Evolutionary conservation across 2,329 filamentous ascomycete species (phyloP).

Genomic region (Cladosporium velox): DNA sequence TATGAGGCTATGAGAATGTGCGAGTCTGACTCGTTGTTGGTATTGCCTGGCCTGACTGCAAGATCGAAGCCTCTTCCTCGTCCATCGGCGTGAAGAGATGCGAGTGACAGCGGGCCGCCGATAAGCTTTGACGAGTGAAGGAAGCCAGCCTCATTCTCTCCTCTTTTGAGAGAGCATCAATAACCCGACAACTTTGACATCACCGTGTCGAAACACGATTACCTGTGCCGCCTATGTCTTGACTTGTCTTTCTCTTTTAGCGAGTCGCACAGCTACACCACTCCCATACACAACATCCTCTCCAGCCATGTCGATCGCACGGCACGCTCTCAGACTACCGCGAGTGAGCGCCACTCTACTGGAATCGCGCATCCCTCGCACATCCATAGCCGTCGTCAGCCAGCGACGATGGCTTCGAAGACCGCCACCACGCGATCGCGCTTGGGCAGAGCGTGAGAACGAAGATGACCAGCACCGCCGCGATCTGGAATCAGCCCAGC

Average conservation of each 20-base stretch:
- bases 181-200: not conserved
- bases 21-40: not conserved
- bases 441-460: constrained; percentile 19
- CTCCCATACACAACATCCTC: not conserved
- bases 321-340: constrained; percentile 23
- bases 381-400: constrained; percentile 6
- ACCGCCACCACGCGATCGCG: constrained; percentile 24
- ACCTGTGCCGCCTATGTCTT: not conserved
- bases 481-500: constrained; percentile 16
- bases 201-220: not conserved
- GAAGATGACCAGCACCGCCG: not conserved
- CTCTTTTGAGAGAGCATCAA: not conserved
- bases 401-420: constrained; percentile 27
- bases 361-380: constrained; percentile 8
- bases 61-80: not conserved
- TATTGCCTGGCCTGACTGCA: not conserved
- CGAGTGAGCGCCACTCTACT: constrained; percentile 19
- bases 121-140: constrained; percentile 5
- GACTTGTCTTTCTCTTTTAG: not conserved
- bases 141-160: not conserved
- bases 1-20: not conserved
- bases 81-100: not conserved
- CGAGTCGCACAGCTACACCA: not conserved
- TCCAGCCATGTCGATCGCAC: constrained; percentile 21
- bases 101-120: constrained; percentile 1